These are phyloP conservation scores for Monilinia fructicola DNA, from an alignment of 2,329 filamentous ascomycete genomes.

Conservation along the genomic window DNA sequence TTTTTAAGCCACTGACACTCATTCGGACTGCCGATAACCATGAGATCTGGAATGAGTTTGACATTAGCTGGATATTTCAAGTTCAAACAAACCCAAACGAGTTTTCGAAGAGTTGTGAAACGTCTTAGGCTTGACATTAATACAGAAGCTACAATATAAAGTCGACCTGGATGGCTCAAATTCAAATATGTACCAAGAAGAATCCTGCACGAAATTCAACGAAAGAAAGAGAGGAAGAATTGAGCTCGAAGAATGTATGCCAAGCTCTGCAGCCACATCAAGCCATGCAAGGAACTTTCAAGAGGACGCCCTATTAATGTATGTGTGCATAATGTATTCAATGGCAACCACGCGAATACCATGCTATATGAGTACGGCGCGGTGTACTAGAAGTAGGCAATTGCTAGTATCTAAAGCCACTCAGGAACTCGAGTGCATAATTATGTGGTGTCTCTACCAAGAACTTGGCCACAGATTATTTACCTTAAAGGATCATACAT, in stretches of 20 bases:
- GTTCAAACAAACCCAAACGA: neutral
- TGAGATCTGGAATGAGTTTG: neutral
- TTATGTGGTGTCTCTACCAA: neutral
- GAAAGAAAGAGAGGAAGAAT: neutral
- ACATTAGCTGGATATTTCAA: neutral
- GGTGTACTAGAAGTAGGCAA: neutral
- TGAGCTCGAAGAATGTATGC: too few relatives aligned
- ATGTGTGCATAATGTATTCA: neutral
- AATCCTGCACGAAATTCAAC: neutral
- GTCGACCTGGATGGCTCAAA: neutral
- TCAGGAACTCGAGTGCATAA: neutral
- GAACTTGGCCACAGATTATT: neutral
- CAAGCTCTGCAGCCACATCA: neutral
- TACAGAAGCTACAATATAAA: neutral
- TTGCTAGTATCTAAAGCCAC: neutral
- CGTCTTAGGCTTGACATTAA: too few relatives aligned
- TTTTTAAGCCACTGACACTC: neutral
- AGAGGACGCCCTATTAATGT: neutral
- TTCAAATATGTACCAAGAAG: neutral
- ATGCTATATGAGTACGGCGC: neutral
- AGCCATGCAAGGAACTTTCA: neutral
- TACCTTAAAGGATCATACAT: neutral
- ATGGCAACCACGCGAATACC: neutral
- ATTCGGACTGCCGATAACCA: neutral
- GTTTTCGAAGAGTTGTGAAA: neutral